A percentile compares a stretch with the other conserved stretches of the same genome.
phyloP scores from a whole-genome alignment of 2,329 filamentous ascomycete species.

The Exophiala sp. region DNA sequence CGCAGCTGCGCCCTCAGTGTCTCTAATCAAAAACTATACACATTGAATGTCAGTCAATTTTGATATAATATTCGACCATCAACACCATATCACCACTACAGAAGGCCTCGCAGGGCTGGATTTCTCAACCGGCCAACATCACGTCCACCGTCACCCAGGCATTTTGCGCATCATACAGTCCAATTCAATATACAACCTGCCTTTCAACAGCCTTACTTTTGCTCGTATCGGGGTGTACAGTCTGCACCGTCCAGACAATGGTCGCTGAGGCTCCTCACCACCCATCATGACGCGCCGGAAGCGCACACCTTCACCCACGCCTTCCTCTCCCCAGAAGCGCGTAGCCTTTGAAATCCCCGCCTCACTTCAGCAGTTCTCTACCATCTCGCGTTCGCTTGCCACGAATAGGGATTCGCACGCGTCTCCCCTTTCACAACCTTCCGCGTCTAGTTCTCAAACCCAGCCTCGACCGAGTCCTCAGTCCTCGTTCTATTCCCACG shows the following conservation, averaged over 20 bases:
- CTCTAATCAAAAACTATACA: too few species aligned
- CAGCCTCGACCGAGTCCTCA: slow-evolving; percentile 12
- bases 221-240: not conserved
- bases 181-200: too few species aligned
- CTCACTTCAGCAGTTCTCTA: slow-evolving; percentile 23
- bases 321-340: slow-evolving; percentile 16
- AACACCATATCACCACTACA: not conserved
- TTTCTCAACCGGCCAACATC: not conserved
- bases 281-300: slow-evolving; percentile 22
- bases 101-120: too few species aligned
- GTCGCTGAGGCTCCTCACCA: not conserved
- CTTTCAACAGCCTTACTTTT: not conserved
- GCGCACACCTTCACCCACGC: slow-evolving; percentile 14
- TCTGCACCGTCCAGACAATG: slow-evolving; percentile 3
- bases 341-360: slow-evolving; percentile 24
- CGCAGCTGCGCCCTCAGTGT: not conserved
- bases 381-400: slow-evolving; percentile 20
- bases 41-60: too few species aligned
- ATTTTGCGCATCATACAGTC: too few species aligned
- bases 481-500: slow-evolving; percentile 4
- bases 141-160: not conserved
- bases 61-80: not conserved
- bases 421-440: slow-evolving; percentile 1
- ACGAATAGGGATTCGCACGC: slow-evolving; percentile 1
- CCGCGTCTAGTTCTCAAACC: too few species aligned